Evolutionary conservation across 129 eudicot genomes (phyloP).

Genomic region (Erigeron canadensis): DNA sequence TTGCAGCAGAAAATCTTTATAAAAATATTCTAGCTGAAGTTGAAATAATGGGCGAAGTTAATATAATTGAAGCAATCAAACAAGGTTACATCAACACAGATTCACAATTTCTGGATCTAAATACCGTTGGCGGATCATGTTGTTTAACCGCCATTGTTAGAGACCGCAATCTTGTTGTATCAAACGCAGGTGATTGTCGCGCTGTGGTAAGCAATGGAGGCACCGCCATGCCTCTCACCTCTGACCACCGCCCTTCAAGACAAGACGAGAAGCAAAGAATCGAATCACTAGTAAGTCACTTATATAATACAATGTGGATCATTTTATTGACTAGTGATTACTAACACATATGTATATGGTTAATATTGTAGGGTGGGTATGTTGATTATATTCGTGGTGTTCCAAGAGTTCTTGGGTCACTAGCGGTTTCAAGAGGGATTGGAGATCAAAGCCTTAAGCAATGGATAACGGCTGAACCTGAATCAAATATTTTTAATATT

Average conservation of each 20-base stretch:
- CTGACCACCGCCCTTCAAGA: conserved; percentile 78
- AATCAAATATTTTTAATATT: conserved; percentile 47
- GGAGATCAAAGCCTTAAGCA: conserved; percentile 81
- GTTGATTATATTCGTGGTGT: conserved; percentile 69
- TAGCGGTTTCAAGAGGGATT: conserved; percentile 86
- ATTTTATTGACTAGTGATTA: background rate
- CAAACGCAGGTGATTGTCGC: conserved; percentile 91
- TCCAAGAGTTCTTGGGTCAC: conserved; percentile 76
- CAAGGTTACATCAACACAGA: conserved; percentile 67
- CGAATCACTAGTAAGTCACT: conserved; percentile 33
- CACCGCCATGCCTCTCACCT: conserved; percentile 65
- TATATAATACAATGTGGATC: background rate
- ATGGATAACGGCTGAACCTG: conserved; percentile 92
- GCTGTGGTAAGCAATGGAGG: conserved; percentile 75
- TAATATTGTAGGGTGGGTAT: conserved; percentile 53
- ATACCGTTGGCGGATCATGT: conserved; percentile 61
- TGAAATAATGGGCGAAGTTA: conserved; percentile 27
- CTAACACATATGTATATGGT: background rate
- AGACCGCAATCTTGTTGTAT: conserved; percentile 59
- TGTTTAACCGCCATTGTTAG: conserved; percentile 66
- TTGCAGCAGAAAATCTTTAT: conserved; percentile 61
- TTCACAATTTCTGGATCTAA: conserved; percentile 54
- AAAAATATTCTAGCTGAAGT: conserved; percentile 60
- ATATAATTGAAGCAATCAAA: conserved; percentile 51
- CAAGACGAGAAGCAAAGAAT: conserved; percentile 66